Conservation (phyloP, 1,139 yeast genomes). For the Hyphopichia burtonii region DNA sequence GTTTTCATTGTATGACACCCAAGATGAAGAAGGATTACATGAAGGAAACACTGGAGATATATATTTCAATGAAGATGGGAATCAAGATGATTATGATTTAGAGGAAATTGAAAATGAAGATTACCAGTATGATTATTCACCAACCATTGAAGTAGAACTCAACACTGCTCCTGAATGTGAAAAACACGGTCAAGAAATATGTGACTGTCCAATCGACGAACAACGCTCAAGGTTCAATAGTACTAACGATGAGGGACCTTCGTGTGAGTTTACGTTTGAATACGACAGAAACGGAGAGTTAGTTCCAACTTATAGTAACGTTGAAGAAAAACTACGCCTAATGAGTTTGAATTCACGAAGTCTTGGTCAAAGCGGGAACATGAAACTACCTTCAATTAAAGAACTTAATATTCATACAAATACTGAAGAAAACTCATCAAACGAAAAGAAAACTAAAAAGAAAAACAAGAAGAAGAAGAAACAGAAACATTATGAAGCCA, state of each 20-base stretch:
- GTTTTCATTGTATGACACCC: slow-evolving; percentile 39
- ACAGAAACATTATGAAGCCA: background rate
- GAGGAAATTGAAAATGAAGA: slow-evolving; percentile 31
- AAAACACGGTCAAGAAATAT: slow-evolving; percentile 28
- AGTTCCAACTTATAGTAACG: slow-evolving; percentile 41
- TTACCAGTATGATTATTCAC: slow-evolving; percentile 24
- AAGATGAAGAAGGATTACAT: slow-evolving; percentile 42
- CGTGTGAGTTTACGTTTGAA: slow-evolving; percentile 47
- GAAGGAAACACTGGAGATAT: slow-evolving; percentile 26
- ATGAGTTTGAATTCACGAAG: slow-evolving; percentile 20
- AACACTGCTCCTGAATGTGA: slow-evolving; percentile 34
- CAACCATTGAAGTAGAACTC: slow-evolving; percentile 43
- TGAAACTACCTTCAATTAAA: slow-evolving; percentile 16
- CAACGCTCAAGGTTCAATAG: slow-evolving; percentile 12
- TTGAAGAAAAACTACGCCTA: slow-evolving; percentile 38
- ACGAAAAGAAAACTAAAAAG: slow-evolving; percentile 13
- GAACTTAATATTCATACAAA: slow-evolving; percentile 14
- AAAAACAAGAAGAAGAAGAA: slow-evolving; percentile 23
- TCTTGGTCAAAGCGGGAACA: slow-evolving; percentile 3
- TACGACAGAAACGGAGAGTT: slow-evolving; percentile 44
- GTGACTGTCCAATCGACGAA: slow-evolving; percentile 32
- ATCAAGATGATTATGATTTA: slow-evolving; percentile 40
- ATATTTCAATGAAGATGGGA: slow-evolving; percentile 14
- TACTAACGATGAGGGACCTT: slow-evolving; percentile 29
- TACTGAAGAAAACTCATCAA: slow-evolving; percentile 19